Base-by-base conservation (phyloP, 108 stramenopile genomes). In the Skeletonema potamos region DNA sequence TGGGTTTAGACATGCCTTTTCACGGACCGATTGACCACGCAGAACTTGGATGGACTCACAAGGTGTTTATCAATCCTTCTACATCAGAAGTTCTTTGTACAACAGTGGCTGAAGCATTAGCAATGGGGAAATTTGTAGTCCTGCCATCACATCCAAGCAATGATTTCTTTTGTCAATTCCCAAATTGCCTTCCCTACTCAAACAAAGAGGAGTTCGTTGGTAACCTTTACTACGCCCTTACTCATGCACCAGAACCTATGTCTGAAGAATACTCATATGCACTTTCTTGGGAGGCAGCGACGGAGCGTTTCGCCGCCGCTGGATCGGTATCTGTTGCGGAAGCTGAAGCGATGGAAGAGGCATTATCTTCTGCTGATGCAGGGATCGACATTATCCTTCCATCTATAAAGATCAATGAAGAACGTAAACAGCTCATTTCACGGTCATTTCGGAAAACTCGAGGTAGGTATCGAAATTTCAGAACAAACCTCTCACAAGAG, bases 51-150 rank as follows among this genome's bases (percentile, higher is more conserved):
- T 70, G 61, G 36, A 81, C 84, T 26, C 89, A 93, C 75, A 76
- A 90, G 72, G 85, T 96, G 17, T 92, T 96, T 58, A 79, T 96
- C 27, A 96, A 96, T 76, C 91, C 92, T 36, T 92, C 91, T 17
- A 81, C 81, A 2, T 86, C 89, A 8, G 96, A 96, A 72, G 96
- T 96, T 1, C 72, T 96, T 36, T 93, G 92, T 62, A 96, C 96
- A 27, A 94, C 96, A 10, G 85, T 88, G 34, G 92, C 91, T 6
- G 96, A 96, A 81, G 96, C 96, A 6, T 73, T 96, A 56, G 96
- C 93, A 15, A 96, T 96, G 96, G 93, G 93, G 3, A 96, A 96
- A 67, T 96, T 92, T 70, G 92, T 95, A 7, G 84, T 96, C 6
- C 27, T 86, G 34, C 78, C 86, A 15, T 64, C 68, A 17, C 90